Evolutionary conservation across 106 monocot species (phyloP).

Genomic region (Narthecium ossifragum): DNA sequence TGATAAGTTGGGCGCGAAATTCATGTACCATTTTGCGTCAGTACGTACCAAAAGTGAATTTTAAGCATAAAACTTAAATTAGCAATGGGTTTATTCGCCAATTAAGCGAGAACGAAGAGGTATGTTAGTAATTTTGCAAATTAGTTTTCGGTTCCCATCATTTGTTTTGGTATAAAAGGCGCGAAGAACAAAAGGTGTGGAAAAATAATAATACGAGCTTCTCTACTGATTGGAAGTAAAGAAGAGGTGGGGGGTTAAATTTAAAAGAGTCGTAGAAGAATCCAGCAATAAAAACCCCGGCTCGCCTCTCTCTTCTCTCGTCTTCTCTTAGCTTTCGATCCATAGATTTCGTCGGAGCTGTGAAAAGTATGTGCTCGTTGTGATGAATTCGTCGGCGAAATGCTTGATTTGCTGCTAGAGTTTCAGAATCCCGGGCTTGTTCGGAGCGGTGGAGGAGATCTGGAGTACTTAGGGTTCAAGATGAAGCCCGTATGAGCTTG

Average conservation of each 20-base stretch:
- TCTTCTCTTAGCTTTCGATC: neutral
- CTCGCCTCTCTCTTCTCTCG: neutral
- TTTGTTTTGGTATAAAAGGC: no score
- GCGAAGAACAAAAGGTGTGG: neutral
- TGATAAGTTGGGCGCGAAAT: no score
- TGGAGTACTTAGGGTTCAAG: constrained; percentile 1
- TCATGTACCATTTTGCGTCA: no score
- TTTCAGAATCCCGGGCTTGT: neutral
- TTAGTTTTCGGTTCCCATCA: no score
- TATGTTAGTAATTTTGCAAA: no score
- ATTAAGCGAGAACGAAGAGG: neutral
- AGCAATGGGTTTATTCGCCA: neutral
- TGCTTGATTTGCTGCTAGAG: neutral
- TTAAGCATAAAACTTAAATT: neutral
- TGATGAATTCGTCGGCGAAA: neutral
- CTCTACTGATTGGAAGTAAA: neutral
- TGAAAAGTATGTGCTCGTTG: neutral
- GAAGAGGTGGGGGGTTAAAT: neutral
- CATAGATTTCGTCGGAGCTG: neutral
- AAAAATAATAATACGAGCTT: neutral
- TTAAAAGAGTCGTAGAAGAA: neutral
- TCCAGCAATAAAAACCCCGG: neutral
- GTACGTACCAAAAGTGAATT: neutral
- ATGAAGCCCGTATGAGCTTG: neutral
- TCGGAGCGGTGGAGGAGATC: neutral